Base-by-base conservation (phyloP, 2,329 filamentous ascomycete genomes). In the Fusarium nelsonii region DNA sequence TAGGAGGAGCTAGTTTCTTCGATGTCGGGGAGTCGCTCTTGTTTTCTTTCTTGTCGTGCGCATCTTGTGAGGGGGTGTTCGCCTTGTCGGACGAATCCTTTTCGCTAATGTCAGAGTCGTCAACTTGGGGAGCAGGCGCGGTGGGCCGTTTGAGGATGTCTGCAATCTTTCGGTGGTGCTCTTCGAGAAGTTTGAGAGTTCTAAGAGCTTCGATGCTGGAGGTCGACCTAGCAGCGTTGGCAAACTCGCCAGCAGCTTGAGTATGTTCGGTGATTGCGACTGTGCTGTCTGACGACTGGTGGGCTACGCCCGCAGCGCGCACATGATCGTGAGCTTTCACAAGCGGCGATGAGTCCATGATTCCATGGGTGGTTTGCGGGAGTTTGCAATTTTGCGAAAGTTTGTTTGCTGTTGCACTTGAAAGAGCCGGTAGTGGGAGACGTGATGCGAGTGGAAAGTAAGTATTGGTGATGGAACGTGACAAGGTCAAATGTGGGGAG, bases 241-340 rank as follows among this genome's bases (percentile, higher is more conserved):
- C 90, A 78, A 97, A 98, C 78, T 97, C 93, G 68, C 90, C 91
- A 3, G 96, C 95, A 37, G 96, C 96, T 59, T 92, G 85, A 54
- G 94, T 90, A 80, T 98, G 95, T 79, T 97, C 92, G 75, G 91
- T 92, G 75, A 94, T 92, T 66, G 95, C 95, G 48, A 92, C 90
- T 8, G 91, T 91, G 58, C 92, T 92, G 77, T 96, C 90, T 57
- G 84, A 85, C 45, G 92, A 90, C 75, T 94, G 89, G 26, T 85
- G 90, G 57, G 90, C 85, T 26, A 92, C 90, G 43, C 95, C 94
- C 75, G 92, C 94, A 75, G 92, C 94, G 74, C 90, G 90, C 51
- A 93, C 94, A 81, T 97, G 94, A 72, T 95, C 91, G 80, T 97
- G 93, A 67, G 94, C 95, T 88, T 95, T 78, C 37, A 76, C 70